These are phyloP conservation scores for Loxodes magnus DNA, from an alignment of 73 alveolate species.

Conservation along the genomic window DNA sequence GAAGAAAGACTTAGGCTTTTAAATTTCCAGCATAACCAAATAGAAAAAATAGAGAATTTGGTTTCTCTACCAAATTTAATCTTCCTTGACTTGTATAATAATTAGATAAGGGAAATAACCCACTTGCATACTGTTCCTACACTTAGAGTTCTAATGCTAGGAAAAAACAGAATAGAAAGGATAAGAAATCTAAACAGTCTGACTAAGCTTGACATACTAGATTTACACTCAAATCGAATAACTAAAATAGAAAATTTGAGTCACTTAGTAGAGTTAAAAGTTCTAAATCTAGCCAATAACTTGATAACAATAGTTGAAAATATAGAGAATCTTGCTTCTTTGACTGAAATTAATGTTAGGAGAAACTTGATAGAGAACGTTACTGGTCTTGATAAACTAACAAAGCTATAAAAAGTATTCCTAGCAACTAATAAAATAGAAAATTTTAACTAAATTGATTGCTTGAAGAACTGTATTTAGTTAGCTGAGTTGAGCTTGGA, in stretches of 20 bases:
- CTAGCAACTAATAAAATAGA: constrained; percentile 45
- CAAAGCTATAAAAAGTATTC: constrained; percentile 22
- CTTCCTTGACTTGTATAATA: constrained; percentile 61
- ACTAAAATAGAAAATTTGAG: constrained; percentile 52
- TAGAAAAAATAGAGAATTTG: constrained; percentile 40
- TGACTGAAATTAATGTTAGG: constrained; percentile 54
- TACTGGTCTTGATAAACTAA: constrained; percentile 29
- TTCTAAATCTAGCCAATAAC: constrained; percentile 56
- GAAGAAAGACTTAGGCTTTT: constrained; percentile 59
- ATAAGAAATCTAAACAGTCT: constrained; percentile 44
- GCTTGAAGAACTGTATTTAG: constrained; percentile 25
- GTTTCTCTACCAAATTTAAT: constrained; percentile 55
- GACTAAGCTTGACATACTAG: constrained; percentile 58
- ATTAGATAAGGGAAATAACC: constrained; percentile 56
- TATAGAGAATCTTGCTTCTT: constrained; percentile 36
- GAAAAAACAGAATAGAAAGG: constrained; percentile 52
- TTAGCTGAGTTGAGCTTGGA: constrained; percentile 52
- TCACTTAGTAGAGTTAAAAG: constrained; percentile 39
- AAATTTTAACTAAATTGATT: constrained; percentile 22
- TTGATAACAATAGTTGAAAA: constrained; percentile 42
- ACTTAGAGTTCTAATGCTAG: constrained; percentile 54
- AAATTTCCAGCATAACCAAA: constrained; percentile 50
- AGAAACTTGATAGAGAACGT: constrained; percentile 56
- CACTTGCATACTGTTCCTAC: constrained; percentile 52
- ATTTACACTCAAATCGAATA: constrained; percentile 61